Base-by-base conservation (phyloP, 306 rosid species). In the Lagenaria siceraria region DNA sequence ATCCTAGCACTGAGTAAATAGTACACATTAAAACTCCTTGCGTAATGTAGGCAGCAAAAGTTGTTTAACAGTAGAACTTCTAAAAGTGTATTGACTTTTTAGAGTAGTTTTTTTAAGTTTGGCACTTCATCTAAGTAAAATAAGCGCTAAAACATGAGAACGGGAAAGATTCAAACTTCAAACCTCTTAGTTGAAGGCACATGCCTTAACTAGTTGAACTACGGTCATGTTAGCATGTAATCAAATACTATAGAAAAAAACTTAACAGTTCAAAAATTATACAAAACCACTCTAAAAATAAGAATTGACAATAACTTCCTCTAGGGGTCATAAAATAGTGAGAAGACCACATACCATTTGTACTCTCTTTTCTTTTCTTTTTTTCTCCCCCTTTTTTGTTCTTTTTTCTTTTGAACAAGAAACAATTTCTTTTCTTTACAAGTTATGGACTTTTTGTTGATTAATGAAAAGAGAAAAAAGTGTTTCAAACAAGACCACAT, bases 1-100 rank as follows among this genome's bases (percentile, higher is more conserved):
- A 87, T 89, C 84, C 87, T 86, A 71, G 98, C 97, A 85, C 98
- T 94, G 89, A 82, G 48, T 10, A 75, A 60, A 56, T 51, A 54
- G 68, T 49, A 74, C 72, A 71, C 42, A 18, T 75, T 33, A 15
- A 72, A 70, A 68, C 75, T 61, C 77, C 38, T 71, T 68, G 59
- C 0, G 11, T 55, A 55, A 21, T 63, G 75, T 60, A 65, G 65
- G 27, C 68, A 84, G 62, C 78, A 52, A 76, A 58, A 80, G 8
- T 17, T 19, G 78, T 63, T 25, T 13, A 14, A 55, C 18, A 42
- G 55, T 66, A 21, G 15, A 61, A 61, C 68, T 61, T 61, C 71
- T 3, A 62, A 62, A 42, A 33, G 2, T 33, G 46, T 35, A 18
- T 63, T 33, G 46, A 63, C 71, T 8, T 63, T 33, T 24, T 8